A percentile compares a stretch with the other conserved stretches of the same genome.
phyloP scores from a whole-genome alignment of 2,329 filamentous ascomycete genomes.

The Aspergillus novofumigatus region DNA sequence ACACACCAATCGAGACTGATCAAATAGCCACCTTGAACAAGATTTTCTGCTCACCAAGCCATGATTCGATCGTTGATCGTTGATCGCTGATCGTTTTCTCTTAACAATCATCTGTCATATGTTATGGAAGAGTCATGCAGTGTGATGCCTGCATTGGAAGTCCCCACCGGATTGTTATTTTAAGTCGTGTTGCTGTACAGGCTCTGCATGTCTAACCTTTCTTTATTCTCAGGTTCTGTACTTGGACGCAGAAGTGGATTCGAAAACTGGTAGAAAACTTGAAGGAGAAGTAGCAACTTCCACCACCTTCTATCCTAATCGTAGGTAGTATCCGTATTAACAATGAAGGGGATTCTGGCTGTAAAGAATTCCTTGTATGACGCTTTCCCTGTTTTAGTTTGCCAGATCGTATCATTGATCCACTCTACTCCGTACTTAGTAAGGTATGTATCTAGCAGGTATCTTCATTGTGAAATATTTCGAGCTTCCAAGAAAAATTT shows the following conservation, averaged over 20 bases:
- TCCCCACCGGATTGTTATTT: not conserved
- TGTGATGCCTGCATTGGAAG: not conserved
- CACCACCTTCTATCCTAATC: not conserved
- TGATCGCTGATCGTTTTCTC: not conserved
- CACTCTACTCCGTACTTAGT: not conserved
- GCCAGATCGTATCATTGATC: not conserved
- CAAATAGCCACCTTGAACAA: not conserved
- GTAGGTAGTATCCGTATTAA: not conserved
- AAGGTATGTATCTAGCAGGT: too few relatives aligned
- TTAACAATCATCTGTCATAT: not conserved
- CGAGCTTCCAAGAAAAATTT: not conserved
- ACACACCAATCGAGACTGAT: not conserved
- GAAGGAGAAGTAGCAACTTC: not conserved
- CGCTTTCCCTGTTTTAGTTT: not conserved
- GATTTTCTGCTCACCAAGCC: not conserved
- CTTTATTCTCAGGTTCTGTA: not conserved
- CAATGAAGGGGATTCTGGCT: not conserved
- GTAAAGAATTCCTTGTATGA: not conserved
- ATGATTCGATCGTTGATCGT: not conserved
- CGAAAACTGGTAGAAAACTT: not conserved
- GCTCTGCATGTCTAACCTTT: not conserved
- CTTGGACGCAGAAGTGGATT: not conserved
- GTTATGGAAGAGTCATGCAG: not conserved
- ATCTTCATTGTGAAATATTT: not conserved
- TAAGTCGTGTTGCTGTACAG: not conserved